Evolutionary conservation across 805 yeast genomes (phyloP).

Genomic region (Ogataea ganodermae): DNA sequence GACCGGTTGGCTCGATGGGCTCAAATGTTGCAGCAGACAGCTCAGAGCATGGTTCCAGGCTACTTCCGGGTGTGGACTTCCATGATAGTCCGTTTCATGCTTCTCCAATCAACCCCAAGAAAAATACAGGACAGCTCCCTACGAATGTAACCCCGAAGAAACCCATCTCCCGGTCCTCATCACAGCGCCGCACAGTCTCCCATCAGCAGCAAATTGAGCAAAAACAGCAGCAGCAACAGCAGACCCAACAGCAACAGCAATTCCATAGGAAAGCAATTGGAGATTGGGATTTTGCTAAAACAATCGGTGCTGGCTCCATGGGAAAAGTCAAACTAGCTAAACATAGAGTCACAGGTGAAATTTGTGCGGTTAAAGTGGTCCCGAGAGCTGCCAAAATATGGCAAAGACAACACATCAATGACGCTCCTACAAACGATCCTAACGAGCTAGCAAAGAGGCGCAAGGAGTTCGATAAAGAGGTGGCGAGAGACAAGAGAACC

Average conservation of each 20-base stretch:
- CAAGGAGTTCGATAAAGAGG: slow-evolving; percentile 77
- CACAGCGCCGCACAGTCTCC: slow-evolving; percentile 11
- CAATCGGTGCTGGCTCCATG: slow-evolving; percentile 98
- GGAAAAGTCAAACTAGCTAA: slow-evolving; percentile 96
- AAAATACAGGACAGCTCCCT: slow-evolving; percentile 1
- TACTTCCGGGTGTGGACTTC: slow-evolving; percentile 33
- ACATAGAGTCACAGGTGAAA: slow-evolving; percentile 75
- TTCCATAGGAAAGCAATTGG: slow-evolving; percentile 89
- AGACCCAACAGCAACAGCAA: slow-evolving; percentile 37
- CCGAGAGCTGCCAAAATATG: slow-evolving; percentile 83
- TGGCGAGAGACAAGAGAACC: slow-evolving; percentile 88
- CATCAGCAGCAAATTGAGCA: slow-evolving; percentile 14
- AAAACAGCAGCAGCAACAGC: slow-evolving; percentile 15
- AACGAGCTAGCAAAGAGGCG: slow-evolving; percentile 60
- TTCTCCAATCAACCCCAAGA: slow-evolving; percentile 15
- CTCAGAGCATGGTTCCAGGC: slow-evolving; percentile 13
- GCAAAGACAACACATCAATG: slow-evolving; percentile 68
- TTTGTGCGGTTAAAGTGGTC: slow-evolving; percentile 91
- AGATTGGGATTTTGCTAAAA: slow-evolving; percentile 93
- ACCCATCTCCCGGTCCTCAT: slow-evolving; percentile 20
- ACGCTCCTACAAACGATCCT: slow-evolving; percentile 63
- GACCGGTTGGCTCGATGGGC: slow-evolving; percentile 15
- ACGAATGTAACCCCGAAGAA: slow-evolving; percentile 25
- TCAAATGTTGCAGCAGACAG: slow-evolving; percentile 6
- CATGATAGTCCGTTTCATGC: slow-evolving; percentile 14